phyloP scores from a whole-genome alignment of 2,329 filamentous ascomycete species.

The Calonectria henricotiae region DNA sequence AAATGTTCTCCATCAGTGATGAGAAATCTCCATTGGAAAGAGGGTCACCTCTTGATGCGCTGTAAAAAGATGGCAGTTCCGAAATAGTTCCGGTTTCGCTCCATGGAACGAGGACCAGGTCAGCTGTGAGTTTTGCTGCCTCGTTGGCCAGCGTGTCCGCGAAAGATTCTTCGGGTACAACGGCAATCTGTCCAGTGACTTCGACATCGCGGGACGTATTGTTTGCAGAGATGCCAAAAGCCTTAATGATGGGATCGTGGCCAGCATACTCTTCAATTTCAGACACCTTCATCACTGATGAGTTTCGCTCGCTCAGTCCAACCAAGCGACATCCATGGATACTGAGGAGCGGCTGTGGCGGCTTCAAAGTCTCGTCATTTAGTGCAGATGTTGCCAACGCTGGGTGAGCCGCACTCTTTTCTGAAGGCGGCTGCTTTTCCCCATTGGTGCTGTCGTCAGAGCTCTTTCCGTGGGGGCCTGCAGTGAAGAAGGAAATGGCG shows the following conservation, averaged over 20 bases:
- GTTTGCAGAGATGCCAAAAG: constrained; percentile 73
- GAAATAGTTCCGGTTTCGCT: constrained; percentile 61
- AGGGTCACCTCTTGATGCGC: constrained; percentile 34
- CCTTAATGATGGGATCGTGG: constrained; percentile 89
- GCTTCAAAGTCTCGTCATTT: background rate
- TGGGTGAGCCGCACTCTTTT: constrained; percentile 4
- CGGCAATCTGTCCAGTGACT: constrained; percentile 84
- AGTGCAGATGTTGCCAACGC: background rate
- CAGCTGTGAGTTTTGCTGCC: constrained; percentile 78
- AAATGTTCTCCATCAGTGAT: constrained; percentile 34
- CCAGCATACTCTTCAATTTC: constrained; percentile 82
- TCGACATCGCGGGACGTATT: constrained; percentile 66
- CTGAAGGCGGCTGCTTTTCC: background rate
- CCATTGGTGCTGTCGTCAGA: background rate
- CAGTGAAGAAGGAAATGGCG: constrained; percentile 41
- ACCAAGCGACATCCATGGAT: constrained; percentile 76
- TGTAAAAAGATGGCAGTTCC: constrained; percentile 41
- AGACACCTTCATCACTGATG: constrained; percentile 93
- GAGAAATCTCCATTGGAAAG: constrained; percentile 41
- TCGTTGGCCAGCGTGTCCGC: constrained; percentile 83
- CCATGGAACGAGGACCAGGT: constrained; percentile 90
- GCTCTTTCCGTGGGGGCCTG: background rate
- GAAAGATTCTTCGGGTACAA: constrained; percentile 84
- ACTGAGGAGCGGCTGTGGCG: background rate
- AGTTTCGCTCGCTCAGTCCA: constrained; percentile 91